Conservation (phyloP, 148 eudicot species). For the Chenopodium suecicum region DNA sequence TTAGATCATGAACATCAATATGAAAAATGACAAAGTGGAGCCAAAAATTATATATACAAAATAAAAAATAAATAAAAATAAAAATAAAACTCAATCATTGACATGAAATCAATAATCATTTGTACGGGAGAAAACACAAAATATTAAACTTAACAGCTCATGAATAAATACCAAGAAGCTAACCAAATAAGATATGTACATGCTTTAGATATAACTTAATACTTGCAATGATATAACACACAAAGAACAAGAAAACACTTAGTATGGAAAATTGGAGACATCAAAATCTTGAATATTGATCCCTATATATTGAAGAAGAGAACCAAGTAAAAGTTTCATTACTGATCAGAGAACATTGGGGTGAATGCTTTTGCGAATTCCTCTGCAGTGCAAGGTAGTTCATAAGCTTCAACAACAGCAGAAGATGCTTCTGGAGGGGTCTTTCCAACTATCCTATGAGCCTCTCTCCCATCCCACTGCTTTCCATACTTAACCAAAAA, state of each 20-base stretch:
- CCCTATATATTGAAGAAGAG: too few relatives aligned
- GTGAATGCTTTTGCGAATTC: slow-evolving; percentile 2
- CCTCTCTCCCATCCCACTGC: slow-evolving; percentile 83
- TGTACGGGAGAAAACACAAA: background rate
- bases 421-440: slow-evolving; percentile 78
- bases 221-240: too few relatives aligned
- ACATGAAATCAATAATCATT: background rate
- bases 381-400: slow-evolving; percentile 61
- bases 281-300: too few relatives aligned
- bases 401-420: slow-evolving; percentile 73
- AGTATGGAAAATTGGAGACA: too few relatives aligned
- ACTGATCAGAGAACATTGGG: slow-evolving; percentile 12
- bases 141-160: background rate
- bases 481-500: slow-evolving; percentile 75
- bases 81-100: background rate
- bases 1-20: background rate
- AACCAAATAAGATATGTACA: background rate
- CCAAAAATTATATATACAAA: background rate
- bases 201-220: background rate
- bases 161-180: background rate
- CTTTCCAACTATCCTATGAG: slow-evolving; percentile 57
- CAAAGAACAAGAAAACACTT: too few relatives aligned
- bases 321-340: too few relatives aligned
- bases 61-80: too few relatives aligned
- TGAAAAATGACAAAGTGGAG: background rate